phyloP scores from a whole-genome alignment of 805 yeast genomes.

The Ogataea pilisensis region DNA sequence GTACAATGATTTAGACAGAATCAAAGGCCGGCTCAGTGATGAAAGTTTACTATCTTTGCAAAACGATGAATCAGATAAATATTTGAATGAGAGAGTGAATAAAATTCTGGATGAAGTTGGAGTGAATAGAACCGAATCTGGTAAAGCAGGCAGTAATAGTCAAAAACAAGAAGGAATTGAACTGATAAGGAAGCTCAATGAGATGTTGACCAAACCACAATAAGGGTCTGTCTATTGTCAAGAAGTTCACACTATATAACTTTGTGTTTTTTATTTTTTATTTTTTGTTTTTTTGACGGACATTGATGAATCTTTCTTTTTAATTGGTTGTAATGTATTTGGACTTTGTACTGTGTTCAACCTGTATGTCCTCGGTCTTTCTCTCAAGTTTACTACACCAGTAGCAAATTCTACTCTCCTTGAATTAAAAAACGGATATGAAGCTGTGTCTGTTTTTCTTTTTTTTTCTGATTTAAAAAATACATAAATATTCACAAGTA shows the following conservation, averaged over 20 bases:
- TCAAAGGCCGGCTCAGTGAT: conserved; percentile 10
- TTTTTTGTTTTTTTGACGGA: too few species aligned
- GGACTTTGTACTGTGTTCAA: too few species aligned
- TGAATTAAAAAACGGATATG: too few species aligned
- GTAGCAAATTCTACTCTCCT: neutral
- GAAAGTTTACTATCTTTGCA: conserved; percentile 6
- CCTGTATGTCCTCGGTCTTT: too few species aligned
- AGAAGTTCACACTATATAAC: too few species aligned
- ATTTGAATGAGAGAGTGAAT: conserved; percentile 16
- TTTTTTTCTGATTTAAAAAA: too few species aligned
- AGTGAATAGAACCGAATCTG: neutral
- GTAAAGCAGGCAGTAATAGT: conserved; percentile 1
- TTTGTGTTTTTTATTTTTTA: too few species aligned
- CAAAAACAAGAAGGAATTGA: conserved; percentile 7
- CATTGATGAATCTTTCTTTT: too few species aligned
- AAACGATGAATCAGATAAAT: conserved; percentile 17
- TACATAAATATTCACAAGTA: conserved; percentile 12
- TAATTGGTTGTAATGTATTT: too few species aligned
- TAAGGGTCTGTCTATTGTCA: too few species aligned
- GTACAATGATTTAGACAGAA: conserved; percentile 15
- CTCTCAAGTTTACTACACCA: neutral
- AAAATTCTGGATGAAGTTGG: conserved; percentile 11
- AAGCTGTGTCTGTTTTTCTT: neutral
- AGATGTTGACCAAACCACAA: conserved; percentile 4
- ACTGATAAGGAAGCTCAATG: conserved; percentile 11